These are phyloP conservation scores for Aspergillus terreus DNA, from an alignment of 2,329 filamentous ascomycete species.

Conservation along the genomic window DNA sequence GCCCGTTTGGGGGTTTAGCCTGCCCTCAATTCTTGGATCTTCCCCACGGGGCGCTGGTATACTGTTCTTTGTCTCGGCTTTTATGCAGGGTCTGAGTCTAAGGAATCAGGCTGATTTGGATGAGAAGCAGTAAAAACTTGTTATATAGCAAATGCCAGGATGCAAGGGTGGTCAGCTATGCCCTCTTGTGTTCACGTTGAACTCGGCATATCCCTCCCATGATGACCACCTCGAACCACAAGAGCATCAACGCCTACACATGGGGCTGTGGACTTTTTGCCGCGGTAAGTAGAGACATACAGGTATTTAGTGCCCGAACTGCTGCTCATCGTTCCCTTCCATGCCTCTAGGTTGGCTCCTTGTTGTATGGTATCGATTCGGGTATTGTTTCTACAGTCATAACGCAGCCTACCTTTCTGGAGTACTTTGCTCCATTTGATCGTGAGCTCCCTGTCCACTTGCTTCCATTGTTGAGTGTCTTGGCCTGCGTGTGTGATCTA, in stretches of 20 bases:
- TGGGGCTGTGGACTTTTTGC: constrained; percentile 8
- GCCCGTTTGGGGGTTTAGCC: not conserved
- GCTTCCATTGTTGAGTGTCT: not conserved
- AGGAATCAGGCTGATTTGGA: too few relatives aligned
- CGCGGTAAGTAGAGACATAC: not conserved
- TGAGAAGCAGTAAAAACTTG: too few relatives aligned
- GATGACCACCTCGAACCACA: not conserved
- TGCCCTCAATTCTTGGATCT: not conserved
- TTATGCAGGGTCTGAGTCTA: too few relatives aligned
- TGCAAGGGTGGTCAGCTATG: too few relatives aligned
- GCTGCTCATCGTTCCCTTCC: not conserved
- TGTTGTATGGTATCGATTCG: constrained; percentile 8
- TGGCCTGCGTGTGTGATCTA: not conserved
- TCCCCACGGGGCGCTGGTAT: not conserved
- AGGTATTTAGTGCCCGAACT: not conserved
- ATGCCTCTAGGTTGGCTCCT: constrained; percentile 3
- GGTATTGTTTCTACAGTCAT: constrained; percentile 8
- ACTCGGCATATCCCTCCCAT: not conserved
- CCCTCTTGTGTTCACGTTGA: too few relatives aligned
- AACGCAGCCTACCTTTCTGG: constrained; percentile 5
- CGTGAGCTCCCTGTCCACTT: not conserved
- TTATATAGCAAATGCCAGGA: too few relatives aligned
- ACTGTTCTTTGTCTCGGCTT: too few relatives aligned
- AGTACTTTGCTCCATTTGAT: constrained; percentile 4
- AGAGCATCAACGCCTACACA: constrained; percentile 4